These are phyloP conservation scores for Podila horticola DNA, from an alignment of 192 early-diverging fungal genomes.

Conservation along the genomic window DNA sequence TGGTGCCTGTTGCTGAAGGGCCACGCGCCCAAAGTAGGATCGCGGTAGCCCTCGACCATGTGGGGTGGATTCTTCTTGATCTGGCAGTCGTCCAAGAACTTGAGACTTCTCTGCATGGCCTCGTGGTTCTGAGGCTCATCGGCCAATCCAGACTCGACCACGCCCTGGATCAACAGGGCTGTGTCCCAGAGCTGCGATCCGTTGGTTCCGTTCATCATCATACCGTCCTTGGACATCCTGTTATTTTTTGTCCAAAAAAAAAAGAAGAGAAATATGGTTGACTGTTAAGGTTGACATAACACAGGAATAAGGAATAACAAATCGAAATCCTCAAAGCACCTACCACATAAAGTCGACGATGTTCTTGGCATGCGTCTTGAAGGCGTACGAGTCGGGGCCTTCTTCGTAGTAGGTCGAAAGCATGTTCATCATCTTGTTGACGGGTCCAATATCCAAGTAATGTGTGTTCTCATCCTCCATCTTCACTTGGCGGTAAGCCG, in stretches of 20 bases:
- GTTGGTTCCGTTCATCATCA: constrained; percentile 97
- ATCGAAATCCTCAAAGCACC: not conserved
- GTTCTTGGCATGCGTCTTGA: constrained; percentile 76
- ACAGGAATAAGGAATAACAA: no score
- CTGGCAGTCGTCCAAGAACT: constrained; percentile 89
- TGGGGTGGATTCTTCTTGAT: constrained; percentile 81
- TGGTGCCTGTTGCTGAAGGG: constrained; percentile 95
- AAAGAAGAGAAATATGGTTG: not conserved
- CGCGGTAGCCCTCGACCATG: constrained; percentile 78
- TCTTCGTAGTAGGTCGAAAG: constrained; percentile 87
- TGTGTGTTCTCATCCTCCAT: constrained; percentile 92
- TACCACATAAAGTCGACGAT: constrained; percentile 91
- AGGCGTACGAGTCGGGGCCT: constrained; percentile 84
- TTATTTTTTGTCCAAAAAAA: not conserved
- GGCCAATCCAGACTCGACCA: constrained; percentile 81
- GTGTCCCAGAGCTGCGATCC: constrained; percentile 98
- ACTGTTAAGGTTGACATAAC: not conserved
- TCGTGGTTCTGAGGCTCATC: constrained; percentile 74
- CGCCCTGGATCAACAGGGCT: constrained; percentile 87
- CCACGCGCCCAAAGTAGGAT: constrained; percentile 93
- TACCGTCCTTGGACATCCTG: constrained; percentile 82
- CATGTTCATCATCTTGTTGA: constrained; percentile 95
- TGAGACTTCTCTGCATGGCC: constrained; percentile 72
- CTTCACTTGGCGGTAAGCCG: constrained; percentile 83
- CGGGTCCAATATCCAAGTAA: constrained; percentile 91